Conservation (phyloP, 2,329 filamentous ascomycete species). For the Bipolaris zeicola region DNA sequence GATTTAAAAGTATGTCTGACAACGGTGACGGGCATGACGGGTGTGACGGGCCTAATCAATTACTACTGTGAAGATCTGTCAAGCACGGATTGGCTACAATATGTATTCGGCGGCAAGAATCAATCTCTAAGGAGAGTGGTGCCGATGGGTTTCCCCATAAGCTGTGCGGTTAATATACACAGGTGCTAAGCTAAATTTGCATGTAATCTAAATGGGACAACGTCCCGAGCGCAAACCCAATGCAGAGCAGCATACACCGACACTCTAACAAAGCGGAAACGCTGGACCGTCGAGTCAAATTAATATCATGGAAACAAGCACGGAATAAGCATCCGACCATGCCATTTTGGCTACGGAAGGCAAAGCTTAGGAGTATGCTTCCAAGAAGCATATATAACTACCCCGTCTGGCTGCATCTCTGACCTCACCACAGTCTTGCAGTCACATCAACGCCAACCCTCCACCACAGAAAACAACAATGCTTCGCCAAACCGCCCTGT, state of each 20-base stretch:
- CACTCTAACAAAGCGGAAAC: constrained; percentile 15
- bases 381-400: constrained; percentile 15
- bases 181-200: constrained; percentile 14
- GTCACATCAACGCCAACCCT: not conserved
- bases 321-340: constrained; percentile 6
- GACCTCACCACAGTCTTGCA: constrained; percentile 4
- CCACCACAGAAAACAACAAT: constrained; percentile 38
- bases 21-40: not conserved
- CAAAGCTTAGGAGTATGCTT: constrained; percentile 6
- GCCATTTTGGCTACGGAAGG: constrained; percentile 5
- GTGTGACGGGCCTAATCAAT: not conserved
- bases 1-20: not conserved
- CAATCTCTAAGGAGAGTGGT: not conserved
- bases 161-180: constrained; percentile 8
- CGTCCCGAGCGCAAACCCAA: not conserved
- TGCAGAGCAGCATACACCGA: not conserved
- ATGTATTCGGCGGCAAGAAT: not conserved
- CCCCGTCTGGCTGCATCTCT: not conserved
- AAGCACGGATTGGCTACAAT: constrained; percentile 3
- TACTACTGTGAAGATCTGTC: not conserved
- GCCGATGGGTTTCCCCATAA: not conserved
- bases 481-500: constrained; percentile 52
- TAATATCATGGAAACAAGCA: constrained; percentile 11
- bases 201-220: constrained; percentile 15
- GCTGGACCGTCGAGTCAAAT: constrained; percentile 10